phyloP scores from a whole-genome alignment of 1,284 basidiomycete genomes.

The Waitea zeae region DNA sequence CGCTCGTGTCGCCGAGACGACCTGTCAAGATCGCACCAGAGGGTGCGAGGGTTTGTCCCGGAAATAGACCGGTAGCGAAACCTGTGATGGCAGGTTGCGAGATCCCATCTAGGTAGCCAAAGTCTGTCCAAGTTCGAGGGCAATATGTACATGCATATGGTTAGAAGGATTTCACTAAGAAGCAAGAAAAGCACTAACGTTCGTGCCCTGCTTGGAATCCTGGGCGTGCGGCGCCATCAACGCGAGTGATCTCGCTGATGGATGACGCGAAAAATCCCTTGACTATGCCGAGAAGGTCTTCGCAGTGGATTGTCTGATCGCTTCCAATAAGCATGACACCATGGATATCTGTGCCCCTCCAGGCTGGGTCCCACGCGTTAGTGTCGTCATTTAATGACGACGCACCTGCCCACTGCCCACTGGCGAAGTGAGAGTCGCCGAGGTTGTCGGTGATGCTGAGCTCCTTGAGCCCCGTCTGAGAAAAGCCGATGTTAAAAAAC shows the following conservation, averaged over 20 bases:
- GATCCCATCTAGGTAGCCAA: constrained; percentile 24
- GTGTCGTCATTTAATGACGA: constrained; percentile 2
- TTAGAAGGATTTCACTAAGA: no score
- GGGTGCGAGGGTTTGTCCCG: constrained; percentile 16
- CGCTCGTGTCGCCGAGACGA: constrained; percentile 11
- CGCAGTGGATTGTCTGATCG: neutral
- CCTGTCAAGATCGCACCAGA: constrained; percentile 19
- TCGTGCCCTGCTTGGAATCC: constrained; percentile 18
- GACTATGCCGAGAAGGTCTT: constrained; percentile 6
- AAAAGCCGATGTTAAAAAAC: constrained; percentile 17
- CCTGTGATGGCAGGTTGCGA: constrained; percentile 19
- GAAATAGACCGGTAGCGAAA: constrained; percentile 15
- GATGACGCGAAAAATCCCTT: constrained; percentile 7
- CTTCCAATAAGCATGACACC: constrained; percentile 14
- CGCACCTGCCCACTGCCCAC: constrained; percentile 5
- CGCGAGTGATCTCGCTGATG: constrained; percentile 11
- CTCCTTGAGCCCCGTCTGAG: constrained; percentile 15
- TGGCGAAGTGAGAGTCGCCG: constrained; percentile 14
- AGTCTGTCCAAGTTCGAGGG: constrained; percentile 8
- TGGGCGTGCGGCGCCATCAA: constrained; percentile 16
- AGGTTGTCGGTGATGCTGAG: constrained; percentile 18
- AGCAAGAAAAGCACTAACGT: constrained; percentile 7
- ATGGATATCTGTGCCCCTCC: constrained; percentile 16
- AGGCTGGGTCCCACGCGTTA: constrained; percentile 15
- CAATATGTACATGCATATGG: neutral